Percentiles rank a stretch among this genome's conserved stretches.
These are phyloP conservation scores for Jaenimonas drosophilae DNA, from an alignment of 208 protist genomes.

Conservation along the genomic window DNA sequence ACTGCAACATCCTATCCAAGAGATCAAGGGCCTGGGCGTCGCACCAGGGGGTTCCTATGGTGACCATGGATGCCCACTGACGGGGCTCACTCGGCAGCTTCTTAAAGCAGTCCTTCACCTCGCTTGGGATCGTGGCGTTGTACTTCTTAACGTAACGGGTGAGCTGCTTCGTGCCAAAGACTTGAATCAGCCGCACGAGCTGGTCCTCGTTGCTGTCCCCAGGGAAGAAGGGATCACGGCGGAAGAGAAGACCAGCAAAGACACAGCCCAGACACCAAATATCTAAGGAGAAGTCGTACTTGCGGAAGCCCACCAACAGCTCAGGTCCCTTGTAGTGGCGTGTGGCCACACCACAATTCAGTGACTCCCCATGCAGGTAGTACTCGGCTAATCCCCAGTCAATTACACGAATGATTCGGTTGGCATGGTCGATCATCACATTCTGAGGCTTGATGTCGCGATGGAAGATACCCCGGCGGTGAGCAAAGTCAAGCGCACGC, in stretches of 20 bases:
- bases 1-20: conserved; percentile 94
- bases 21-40: conserved; percentile 96
- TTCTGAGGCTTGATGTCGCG: conserved; percentile 99
- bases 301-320: conserved; percentile 95
- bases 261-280: conserved; percentile 99
- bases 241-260: conserved; percentile 98
- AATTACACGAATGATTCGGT: conserved; percentile 94
- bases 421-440: conserved; percentile 98
- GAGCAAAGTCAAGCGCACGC: conserved; percentile 93
- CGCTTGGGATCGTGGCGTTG: conserved; percentile 79
- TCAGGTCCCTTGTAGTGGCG: conserved; percentile 99
- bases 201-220: conserved; percentile 98
- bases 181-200: conserved; percentile 92
- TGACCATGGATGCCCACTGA: conserved; percentile 44
- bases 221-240: conserved; percentile 98
- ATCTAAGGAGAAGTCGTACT: conserved; percentile 99
- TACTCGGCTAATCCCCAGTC: conserved; percentile 99
- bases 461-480: conserved; percentile 99
- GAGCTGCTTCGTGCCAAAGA: conserved; percentile 95
- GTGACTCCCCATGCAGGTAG: conserved; percentile 96
- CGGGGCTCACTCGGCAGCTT: conserved; percentile 8
- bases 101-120: conserved; percentile 60
- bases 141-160: conserved; percentile 96
- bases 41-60: conserved; percentile 71
- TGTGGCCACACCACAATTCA: conserved; percentile 98